Base-by-base conservation (phyloP, 2,329 filamentous ascomycete genomes). In the Fusarium phyllophilum region DNA sequence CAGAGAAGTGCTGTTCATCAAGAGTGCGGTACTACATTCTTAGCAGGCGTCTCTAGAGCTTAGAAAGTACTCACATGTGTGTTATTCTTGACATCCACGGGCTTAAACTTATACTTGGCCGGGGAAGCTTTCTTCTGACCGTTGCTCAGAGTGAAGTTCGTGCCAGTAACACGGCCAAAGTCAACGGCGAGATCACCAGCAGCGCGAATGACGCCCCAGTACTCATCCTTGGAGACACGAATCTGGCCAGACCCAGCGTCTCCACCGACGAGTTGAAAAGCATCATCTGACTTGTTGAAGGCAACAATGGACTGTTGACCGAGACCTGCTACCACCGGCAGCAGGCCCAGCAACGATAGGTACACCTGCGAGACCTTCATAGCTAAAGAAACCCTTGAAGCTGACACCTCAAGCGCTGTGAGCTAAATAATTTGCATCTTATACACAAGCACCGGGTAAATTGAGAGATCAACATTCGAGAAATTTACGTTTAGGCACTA, bases 91-190 rank as follows among this genome's bases (percentile, higher is more conserved):
- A 84, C 82, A 67, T 85, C 82, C 18, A 84, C 83, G 0, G 86
- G 85, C 3, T 77, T 75, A 57, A 86, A 88, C 18, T 74, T 78
- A 59, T 87, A 88, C 6, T 68, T 65, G 5, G 83, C 84, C 0
- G 84, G 81, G 1, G 74, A 70, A 1, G 84, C 80, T 6, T 76
- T 79, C 8, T 66, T 74, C 64, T 82, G 77, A 18, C 85, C 86
- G 36, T 89, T 89, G 75, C 87, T 87, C 8, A 90, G 82, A 2
- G 89, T 89, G 65, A 91, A 88, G 79, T 92, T 92, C 33, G 82
- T 86, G 14, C 91, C 91, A 1, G 91, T 93, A 9, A 93, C 91
- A n/a, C 90, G 88, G 22, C 91, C 91, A 82, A 94, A 92, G 79
- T 94, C 92, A 8, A 85, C 78, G 0, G 91, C 90, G 15, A 94